Evolutionary conservation across 2,329 filamentous ascomycete genomes (phyloP), one percentile per base, ranked within the genome.

Genomic region (Lachnellula arida): DNA sequence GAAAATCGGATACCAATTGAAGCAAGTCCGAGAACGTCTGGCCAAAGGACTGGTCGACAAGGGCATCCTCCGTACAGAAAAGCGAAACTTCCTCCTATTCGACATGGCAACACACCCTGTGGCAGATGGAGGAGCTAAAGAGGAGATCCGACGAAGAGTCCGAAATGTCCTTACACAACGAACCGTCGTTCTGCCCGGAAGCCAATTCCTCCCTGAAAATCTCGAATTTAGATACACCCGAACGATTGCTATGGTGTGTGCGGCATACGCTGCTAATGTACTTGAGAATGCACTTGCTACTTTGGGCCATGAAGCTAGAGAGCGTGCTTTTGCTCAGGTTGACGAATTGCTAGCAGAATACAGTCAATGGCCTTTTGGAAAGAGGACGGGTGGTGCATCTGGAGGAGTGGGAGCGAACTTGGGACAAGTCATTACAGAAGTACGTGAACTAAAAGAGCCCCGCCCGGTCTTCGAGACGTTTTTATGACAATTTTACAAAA

Each of bases 1-100:
- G 94, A 99, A 99, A 80, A 99, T 99, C 68, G 94, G 94, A 72
- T 99, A 99, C 75, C 94, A 99, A 78, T 82, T 99, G 67, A 99
- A 99, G 78, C 94, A 99, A 81, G 94, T 99, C 57, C 91, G 94
- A 71, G 94, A 99, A 78, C 89, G 94, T 56, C 82, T 99, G 55
- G 93, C 92, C 69, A 99, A 99, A 76, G 94, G 94, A 35, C 84
- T 99, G 46, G 94, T 99, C 62, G 94, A 99, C 78, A 99, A 99
- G 78, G 94, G 94, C 69, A 96, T 99, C 71, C 84, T 99, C 56
- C 90, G 94, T 67, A 99, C 94, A 59, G 94, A 99, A 75, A 99
- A 99, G 80, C 91, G 91, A 75, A 99, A 99, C 79, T 99, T 99
- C 78, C 83, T 99, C 63, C 88, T 99, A 62, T 99, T 99, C 79